Base-by-base conservation (phyloP, 2,329 filamentous ascomycete genomes). In the Penicillium sp. region DNA sequence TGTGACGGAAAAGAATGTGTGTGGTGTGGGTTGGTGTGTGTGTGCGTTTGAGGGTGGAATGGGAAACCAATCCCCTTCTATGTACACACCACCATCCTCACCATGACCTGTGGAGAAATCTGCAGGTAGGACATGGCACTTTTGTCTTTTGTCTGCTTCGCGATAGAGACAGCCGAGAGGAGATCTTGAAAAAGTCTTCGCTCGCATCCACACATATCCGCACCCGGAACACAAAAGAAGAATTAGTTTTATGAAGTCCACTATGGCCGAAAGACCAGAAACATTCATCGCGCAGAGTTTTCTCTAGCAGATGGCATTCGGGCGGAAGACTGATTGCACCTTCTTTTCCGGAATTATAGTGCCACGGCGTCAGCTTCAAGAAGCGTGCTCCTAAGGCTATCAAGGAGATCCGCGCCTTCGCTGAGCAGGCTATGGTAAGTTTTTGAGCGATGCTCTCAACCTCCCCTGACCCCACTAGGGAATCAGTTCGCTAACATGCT, bases 341-440 rank as follows among this genome's bases (percentile, higher is more conserved):
- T 69, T 73, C 71, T 71, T 73, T 73, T 69, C 70, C 62, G 60
- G 67, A 60, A 55, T 60, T 64, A 80, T 81, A 97, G 94, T 84
- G 97, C 78, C 93, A 97, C 83, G 94, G 94, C 82, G 90, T 94
- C 69, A 87, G 86, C 79, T 99, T 99, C 92, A 99, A 99, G 90
- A 97, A 99, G 91, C 88, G 94, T 79, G 95, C 95, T 79, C 94
- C 94, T 79, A 86, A 87, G 76, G 94, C 94, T 77, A 95, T 99
- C 86, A 99, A 99, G 90, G 94, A 97, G 89, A 97, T 99, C 85
- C 91, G 92, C 83, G 86, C 84, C 74, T 99, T 99, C 78, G 92
- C 94, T 74, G 82, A 85, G 78, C 85, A 92, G 84, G 89, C 93
- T 74, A 99, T 99, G 95, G 94, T 99, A 91, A 80, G 91, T 79